These are phyloP conservation scores for Pterula multifida DNA, from an alignment of 1,284 basidiomycete genomes.

Conservation along the genomic window DNA sequence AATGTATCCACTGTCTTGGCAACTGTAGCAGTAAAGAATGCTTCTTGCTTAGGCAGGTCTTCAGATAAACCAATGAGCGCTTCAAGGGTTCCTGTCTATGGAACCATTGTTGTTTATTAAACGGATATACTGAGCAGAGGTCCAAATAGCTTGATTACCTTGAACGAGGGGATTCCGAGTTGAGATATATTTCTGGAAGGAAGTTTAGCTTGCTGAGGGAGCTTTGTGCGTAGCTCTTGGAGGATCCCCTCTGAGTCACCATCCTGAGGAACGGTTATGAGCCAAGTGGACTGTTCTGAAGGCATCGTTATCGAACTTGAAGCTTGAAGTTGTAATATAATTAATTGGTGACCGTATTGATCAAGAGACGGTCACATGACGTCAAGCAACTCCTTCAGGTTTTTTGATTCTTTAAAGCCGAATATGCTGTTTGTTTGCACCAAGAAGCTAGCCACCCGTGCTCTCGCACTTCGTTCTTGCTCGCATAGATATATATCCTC, in stretches of 20 bases:
- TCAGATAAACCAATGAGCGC: conserved; percentile 85
- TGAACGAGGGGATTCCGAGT: conserved; percentile 65
- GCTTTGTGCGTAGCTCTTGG: conserved; percentile 49
- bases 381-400: no score
- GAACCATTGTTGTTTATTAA: conserved; percentile 10
- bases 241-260: conserved; percentile 61
- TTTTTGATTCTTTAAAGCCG: no score
- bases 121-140: conserved; percentile 1
- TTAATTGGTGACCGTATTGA: no score
- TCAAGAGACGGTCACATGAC: no score
- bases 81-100: conserved; percentile 90
- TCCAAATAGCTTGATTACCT: conserved; percentile 32
- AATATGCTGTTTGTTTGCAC: no score
- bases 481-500: not conserved
- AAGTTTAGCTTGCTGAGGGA: conserved; percentile 42
- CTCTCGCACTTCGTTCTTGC: not conserved
- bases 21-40: conserved; percentile 78
- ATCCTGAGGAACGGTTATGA: conserved; percentile 63
- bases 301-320: conserved; percentile 38
- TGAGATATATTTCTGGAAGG: conserved; percentile 36
- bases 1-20: conserved; percentile 94
- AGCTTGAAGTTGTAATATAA: no score
- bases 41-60: conserved; percentile 85
- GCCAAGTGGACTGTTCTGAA: conserved; percentile 79
- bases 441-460: no score